Evolutionary conservation across 192 early-diverging fungal genomes (phyloP), one percentile per base, ranked within the genome.

Genomic region (Podila clonocystis): DNA sequence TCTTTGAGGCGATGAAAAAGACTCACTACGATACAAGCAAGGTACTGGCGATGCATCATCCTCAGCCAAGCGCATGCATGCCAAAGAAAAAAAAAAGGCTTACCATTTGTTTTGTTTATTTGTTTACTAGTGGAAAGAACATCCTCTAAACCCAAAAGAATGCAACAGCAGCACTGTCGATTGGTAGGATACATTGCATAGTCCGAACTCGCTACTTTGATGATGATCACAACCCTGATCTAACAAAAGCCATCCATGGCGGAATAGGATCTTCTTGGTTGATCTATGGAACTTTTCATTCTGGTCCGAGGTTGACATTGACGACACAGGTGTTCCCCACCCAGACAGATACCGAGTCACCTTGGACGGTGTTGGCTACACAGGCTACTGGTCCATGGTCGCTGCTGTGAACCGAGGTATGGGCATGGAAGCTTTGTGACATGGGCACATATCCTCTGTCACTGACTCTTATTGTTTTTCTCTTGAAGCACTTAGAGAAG

Each of bases 261-360:
- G 41, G 41, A 45, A 58, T 60, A 87, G 91, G 92, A 95, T 96
- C 29, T 96, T 96, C 58, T 65, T 96, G 8, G 88, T 94, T 1
- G 95, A 96, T 75, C 73, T 91, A 19, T 85, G 95, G 26, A 96
- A 96, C 77, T 96, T 95, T 77, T 95, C 93, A 28, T 96, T 96
- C 74, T 96, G 94, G 94, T 83, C 88, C 24, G 87, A 91, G 30
- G 63, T 85, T 29, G 89, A 88, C n/a, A 72, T 68, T 50, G 74
- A 72, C 11, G 84, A 91, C 67, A 82, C 78, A 19, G 67, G 82
- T 12, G 65, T 69, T 1, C 67, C 83, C 9, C 67, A 76, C 62
- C 82, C 83, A 3, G 74, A 88, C 24, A 87, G 88, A 48, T 94
- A 90, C 77, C 82, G 88, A 13, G 90, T 96, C 15, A 65, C 72